A percentile compares a stretch with the other conserved stretches of the same genome.
These are phyloP conservation scores for Inonotus hispidus DNA, from an alignment of 1,284 basidiomycete species.

Conservation along the genomic window DNA sequence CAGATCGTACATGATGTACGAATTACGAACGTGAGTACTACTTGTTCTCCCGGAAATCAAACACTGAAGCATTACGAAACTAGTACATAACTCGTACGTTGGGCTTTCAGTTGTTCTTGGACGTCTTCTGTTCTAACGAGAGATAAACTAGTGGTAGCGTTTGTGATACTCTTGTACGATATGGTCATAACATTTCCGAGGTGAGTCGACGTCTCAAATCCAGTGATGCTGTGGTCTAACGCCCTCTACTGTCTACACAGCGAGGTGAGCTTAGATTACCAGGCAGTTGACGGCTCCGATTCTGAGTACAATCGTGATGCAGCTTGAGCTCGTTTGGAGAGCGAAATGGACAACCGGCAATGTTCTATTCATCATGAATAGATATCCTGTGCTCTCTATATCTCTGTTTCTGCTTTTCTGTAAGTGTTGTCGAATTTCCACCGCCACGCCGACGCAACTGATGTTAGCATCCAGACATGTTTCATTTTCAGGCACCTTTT, in stretches of 20 bases:
- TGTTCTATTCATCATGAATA: constrained; percentile 10
- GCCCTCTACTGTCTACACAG: background rate
- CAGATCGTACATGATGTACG: background rate
- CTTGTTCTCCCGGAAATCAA: background rate
- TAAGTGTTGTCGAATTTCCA: background rate
- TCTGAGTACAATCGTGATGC: background rate
- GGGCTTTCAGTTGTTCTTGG: background rate
- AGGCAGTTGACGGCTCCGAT: background rate
- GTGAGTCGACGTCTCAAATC: background rate
- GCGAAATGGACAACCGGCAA: constrained; percentile 12
- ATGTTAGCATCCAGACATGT: background rate
- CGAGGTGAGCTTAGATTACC: background rate
- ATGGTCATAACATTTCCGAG: constrained; percentile 9
- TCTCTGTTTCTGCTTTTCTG: constrained; percentile 3
- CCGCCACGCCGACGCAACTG: background rate
- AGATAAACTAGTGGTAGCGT: constrained; percentile 3
- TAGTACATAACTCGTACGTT: constrained; percentile 2
- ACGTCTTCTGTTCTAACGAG: background rate
- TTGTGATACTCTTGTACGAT: constrained; percentile 12
- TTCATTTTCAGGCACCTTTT: background rate
- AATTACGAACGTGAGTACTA: constrained; percentile 4
- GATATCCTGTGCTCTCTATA: constrained; percentile 7
- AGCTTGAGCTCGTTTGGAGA: constrained; percentile 11
- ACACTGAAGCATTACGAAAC: background rate
- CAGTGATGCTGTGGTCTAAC: background rate